Conservation (phyloP, 2,329 filamentous ascomycete species). For the Curvularia verruculosa region DNA sequence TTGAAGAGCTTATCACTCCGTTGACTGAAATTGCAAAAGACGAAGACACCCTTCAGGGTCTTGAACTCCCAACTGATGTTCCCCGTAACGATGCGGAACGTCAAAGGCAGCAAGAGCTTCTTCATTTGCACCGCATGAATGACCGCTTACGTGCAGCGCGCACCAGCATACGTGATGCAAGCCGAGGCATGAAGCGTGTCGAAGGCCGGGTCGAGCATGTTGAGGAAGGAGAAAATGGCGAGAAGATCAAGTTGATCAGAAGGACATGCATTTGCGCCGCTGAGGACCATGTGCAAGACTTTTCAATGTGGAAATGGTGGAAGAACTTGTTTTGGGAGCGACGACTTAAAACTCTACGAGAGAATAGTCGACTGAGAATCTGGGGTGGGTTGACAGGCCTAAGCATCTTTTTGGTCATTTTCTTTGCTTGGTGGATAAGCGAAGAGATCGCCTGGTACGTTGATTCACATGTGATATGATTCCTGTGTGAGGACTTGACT, state of each 20-base stretch:
- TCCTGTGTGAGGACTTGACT: conserved; percentile 1
- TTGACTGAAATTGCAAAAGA: conserved; percentile 32
- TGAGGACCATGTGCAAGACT: conserved; percentile 12
- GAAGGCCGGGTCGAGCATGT: conserved; percentile 49
- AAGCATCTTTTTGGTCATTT: conserved; percentile 49
- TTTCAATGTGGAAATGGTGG: conserved; percentile 31
- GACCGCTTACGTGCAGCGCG: conserved; percentile 48
- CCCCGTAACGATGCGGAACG: conserved; percentile 51
- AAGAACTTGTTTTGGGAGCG: conserved; percentile 39
- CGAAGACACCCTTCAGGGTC: conserved; percentile 43
- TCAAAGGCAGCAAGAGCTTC: conserved; percentile 50
- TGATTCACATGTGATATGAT: background rate
- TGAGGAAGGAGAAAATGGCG: conserved; percentile 25
- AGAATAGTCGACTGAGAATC: conserved; percentile 18
- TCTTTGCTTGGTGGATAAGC: conserved; percentile 56
- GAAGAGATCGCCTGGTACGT: conserved; percentile 56
- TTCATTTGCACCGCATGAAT: conserved; percentile 52
- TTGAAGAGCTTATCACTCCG: conserved; percentile 53
- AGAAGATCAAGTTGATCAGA: conserved; percentile 18
- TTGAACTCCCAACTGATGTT: conserved; percentile 34
- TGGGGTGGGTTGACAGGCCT: conserved; percentile 48
- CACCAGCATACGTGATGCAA: conserved; percentile 53
- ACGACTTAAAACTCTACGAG: conserved; percentile 24
- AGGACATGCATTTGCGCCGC: conserved; percentile 30
- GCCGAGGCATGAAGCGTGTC: conserved; percentile 51